Conservation (phyloP, 164 flowering plant species). For the Platanus orientalis region DNA sequence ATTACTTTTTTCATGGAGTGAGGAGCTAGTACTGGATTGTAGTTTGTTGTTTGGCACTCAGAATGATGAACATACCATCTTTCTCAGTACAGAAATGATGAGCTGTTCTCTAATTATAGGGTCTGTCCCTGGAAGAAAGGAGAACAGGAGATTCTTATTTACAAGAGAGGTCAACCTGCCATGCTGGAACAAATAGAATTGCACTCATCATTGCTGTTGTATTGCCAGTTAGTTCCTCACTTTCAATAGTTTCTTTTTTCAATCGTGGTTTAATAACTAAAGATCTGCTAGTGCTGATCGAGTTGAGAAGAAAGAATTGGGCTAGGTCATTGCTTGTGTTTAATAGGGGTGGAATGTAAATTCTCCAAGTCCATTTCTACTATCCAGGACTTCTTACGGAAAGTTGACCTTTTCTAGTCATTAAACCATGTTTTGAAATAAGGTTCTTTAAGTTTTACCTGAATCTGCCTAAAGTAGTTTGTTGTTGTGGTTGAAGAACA, state of each 20-base stretch:
- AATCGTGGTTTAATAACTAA: not conserved
- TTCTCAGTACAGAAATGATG: not conserved
- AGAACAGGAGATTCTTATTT: slow-evolving; percentile 51
- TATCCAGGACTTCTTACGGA: not conserved
- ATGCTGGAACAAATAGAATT: slow-evolving; percentile 73
- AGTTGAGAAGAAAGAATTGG: no score
- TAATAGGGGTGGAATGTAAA: no score
- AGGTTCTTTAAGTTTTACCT: not conserved
- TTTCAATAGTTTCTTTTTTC: slow-evolving; percentile 1
- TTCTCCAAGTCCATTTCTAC: not conserved
- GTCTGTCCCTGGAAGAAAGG: slow-evolving; percentile 72
- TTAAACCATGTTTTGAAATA: not conserved
- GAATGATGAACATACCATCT: not conserved
- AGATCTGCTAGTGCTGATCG: not conserved
- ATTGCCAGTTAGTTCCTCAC: slow-evolving; percentile 56
- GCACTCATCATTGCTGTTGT: slow-evolving; percentile 87
- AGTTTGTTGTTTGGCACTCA: not conserved
- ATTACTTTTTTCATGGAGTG: not conserved
- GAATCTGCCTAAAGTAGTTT: no score
- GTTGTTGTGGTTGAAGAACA: slow-evolving; percentile 48
- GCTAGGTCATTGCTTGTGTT: no score
- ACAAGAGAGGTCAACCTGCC: slow-evolving; percentile 58
- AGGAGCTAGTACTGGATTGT: not conserved
- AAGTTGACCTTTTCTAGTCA: not conserved
- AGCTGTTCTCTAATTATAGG: slow-evolving; percentile 38